Evolutionary conservation across 2,329 filamentous ascomycete species (phyloP).

Genomic region (Metarhizium brunneum): DNA sequence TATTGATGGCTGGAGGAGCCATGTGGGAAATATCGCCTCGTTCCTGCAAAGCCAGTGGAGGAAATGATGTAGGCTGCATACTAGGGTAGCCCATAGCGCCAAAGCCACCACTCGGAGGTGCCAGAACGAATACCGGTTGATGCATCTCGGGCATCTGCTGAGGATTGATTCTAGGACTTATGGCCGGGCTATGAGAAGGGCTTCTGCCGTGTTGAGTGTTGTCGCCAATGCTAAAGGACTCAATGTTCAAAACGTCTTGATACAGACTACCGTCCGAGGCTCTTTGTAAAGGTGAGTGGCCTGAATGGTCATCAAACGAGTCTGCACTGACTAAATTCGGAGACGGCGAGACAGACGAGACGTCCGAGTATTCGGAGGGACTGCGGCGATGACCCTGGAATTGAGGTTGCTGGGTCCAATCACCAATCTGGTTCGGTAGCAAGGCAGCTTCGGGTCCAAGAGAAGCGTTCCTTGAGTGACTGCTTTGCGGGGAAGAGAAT

Average conservation of each 20-base stretch:
- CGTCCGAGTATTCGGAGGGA: constrained; percentile 87
- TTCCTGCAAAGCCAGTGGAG: constrained; percentile 36
- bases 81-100: constrained; percentile 21
- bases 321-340: constrained; percentile 74
- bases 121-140: constrained; percentile 37
- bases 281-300: constrained; percentile 72
- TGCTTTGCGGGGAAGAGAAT: constrained; percentile 39
- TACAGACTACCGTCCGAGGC: constrained; percentile 65
- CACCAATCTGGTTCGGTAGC: constrained; percentile 39
- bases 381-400: constrained; percentile 78
- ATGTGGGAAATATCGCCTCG: constrained; percentile 62
- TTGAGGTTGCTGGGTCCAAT: constrained; percentile 45
- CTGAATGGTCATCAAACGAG: constrained; percentile 61
- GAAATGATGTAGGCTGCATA: constrained; percentile 36
- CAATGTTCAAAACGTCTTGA: constrained; percentile 68
- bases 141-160: constrained; percentile 44
- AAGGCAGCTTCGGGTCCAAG: constrained; percentile 49
- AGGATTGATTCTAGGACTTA: constrained; percentile 52
- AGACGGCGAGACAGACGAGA: constrained; percentile 77
- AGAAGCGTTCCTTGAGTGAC: constrained; percentile 47
- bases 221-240: constrained; percentile 72
- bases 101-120: constrained; percentile 29
- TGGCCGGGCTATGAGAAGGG: constrained; percentile 65
- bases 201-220: constrained; percentile 66
- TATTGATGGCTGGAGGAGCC: constrained; percentile 90